Conservation (phyloP, 2,329 filamentous ascomycete species). For the Penicillium sclerotiorum region DNA sequence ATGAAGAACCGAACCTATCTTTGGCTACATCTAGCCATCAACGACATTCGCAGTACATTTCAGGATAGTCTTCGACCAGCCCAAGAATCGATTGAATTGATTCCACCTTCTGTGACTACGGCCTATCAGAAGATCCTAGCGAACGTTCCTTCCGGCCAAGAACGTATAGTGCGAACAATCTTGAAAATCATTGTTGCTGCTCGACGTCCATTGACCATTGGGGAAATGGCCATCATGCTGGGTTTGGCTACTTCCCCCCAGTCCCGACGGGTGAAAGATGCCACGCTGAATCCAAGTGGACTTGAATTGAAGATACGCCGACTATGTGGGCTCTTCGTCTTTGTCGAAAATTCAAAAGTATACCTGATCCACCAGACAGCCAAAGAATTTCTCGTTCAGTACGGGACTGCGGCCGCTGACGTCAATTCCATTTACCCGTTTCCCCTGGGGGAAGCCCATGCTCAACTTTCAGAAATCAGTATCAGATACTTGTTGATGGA, state of each 20-base stretch:
- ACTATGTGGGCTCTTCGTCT: not conserved
- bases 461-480: not conserved
- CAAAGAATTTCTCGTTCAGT: not conserved
- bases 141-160: constrained; percentile 6
- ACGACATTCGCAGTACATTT: constrained; percentile 15
- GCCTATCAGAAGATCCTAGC: constrained; percentile 17
- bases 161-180: not conserved
- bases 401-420: too few relatives aligned
- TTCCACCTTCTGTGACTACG: constrained; percentile 15
- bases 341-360: not conserved
- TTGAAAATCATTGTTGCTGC: not conserved
- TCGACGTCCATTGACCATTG: not conserved
- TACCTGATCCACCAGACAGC: not conserved
- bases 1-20: constrained; percentile 24
- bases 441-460: not conserved
- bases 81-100: constrained; percentile 6
- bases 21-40: constrained; percentile 22
- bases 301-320: not conserved
- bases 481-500: not conserved
- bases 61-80: constrained; percentile 9
- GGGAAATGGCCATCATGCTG: not conserved
- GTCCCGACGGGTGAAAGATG: not conserved
- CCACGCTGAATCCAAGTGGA: not conserved
- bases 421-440: not conserved
- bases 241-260: not conserved